These are phyloP conservation scores for Arabidopsis lyrata DNA, from an alignment of 441 rosid genomes.

Conservation along the genomic window DNA sequence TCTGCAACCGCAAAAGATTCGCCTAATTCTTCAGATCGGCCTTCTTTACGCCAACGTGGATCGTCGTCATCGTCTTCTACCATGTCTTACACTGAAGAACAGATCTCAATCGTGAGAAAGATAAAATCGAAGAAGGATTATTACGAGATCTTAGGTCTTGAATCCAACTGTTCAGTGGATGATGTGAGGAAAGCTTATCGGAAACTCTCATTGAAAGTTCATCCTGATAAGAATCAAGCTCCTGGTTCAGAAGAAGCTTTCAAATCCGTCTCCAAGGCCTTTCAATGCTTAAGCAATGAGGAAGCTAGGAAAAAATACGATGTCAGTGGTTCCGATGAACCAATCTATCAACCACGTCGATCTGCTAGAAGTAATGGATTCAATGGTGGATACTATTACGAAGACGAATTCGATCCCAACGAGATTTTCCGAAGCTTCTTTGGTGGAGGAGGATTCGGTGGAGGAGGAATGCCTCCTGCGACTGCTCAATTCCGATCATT, in stretches of 20 bases:
- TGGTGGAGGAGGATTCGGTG: slow-evolving; percentile 91
- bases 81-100: slow-evolving; percentile 71
- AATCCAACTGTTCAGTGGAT: slow-evolving; percentile 67
- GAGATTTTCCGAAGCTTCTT: slow-evolving; percentile 96
- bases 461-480: slow-evolving; percentile 78
- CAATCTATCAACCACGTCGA: slow-evolving; percentile 56
- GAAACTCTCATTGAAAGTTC: slow-evolving; percentile 88
- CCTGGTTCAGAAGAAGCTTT: slow-evolving; percentile 97
- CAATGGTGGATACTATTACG: slow-evolving; percentile 65
- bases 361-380: slow-evolving; percentile 52
- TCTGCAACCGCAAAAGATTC: slow-evolving; percentile 46
- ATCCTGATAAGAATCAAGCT: slow-evolving; percentile 94
- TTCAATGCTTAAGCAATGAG: slow-evolving; percentile 86
- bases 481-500: slow-evolving; percentile 74
- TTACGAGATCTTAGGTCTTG: slow-evolving; percentile 90
- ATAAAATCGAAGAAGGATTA: slow-evolving; percentile 85
- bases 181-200: slow-evolving; percentile 89
- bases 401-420: slow-evolving; percentile 83
- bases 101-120: slow-evolving; percentile 72
- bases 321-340: slow-evolving; percentile 80
- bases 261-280: slow-evolving; percentile 87
- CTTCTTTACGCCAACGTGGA: slow-evolving; percentile 68
- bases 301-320: slow-evolving; percentile 77
- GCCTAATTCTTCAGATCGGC: slow-evolving; percentile 43
- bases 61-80: slow-evolving; percentile 51